Base-by-base conservation (phyloP, 2,329 filamentous ascomycete genomes). In the Stachybotrys chartarum region DNA sequence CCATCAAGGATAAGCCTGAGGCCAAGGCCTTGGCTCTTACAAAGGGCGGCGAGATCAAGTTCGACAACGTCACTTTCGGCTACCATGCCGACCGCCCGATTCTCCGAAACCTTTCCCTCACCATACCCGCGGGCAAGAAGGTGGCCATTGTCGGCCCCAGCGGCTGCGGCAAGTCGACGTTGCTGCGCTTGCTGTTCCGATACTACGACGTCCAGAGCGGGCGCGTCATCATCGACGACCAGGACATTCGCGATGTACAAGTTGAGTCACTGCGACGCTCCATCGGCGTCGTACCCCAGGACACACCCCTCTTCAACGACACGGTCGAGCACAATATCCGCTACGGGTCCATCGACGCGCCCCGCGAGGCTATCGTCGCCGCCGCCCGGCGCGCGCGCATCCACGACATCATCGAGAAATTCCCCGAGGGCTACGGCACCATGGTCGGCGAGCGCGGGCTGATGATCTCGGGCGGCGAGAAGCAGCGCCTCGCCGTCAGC, bases 401-500 rank as follows among this genome's bases (percentile, higher is more conserved):
- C 56, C 87, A 97, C 70, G 86, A 94, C 49, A 90, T 88, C 53
- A 87, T 96, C 58, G 77, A 82, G 55, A 77, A 76, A n/a, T 86
- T 96, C 68, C 91, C 90, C 1, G 87, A 92, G n/a, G 90, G 91
- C 16, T 96, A 97, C 70, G 74, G 86, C 24, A 97, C 94, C 18
- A 91, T 88, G 71, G 94, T 97, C 30, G 93, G 93, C 54, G 93
- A 97, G 75, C 83, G 93, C 50, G 92, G 92, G 1, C 86, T 97
- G 83, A 97, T 97, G 92, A 96, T 97, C 49, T 95, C 90, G 1
- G 92, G 90, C 3, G 92, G 92, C 35, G 93, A 97, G 75, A 97
- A 97, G 72, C 92, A 97, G 72, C 84, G 92, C 3, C 76, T 97
- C 11, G 93, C 93, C 0, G 84, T 97, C 30, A 90, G 89, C 30